These are phyloP conservation scores for Pulveroboletus sp. DNA, from an alignment of 768 basidiomycete species.

Conservation along the genomic window DNA sequence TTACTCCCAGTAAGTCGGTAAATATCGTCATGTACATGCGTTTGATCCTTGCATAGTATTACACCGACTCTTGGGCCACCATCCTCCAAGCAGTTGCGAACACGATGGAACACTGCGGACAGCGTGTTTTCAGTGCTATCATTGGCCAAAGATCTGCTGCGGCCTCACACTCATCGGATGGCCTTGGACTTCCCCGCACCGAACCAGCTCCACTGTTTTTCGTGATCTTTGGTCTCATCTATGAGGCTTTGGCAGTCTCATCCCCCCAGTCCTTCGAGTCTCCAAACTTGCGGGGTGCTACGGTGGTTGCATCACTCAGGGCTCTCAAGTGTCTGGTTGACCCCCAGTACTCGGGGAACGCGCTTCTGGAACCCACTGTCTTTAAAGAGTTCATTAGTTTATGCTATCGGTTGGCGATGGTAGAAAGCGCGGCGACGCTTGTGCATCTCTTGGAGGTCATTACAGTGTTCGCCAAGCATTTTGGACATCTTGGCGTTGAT, in stretches of 20 bases:
- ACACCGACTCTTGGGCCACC: conserved; percentile 74
- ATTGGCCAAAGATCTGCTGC: conserved; percentile 51
- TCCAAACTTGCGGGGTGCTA: conserved; percentile 40
- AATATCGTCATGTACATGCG: not conserved
- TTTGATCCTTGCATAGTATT: conserved; percentile 59
- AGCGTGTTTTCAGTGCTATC: conserved; percentile 74
- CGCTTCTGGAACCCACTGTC: conserved; percentile 74
- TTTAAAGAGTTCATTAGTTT: conserved; percentile 90
- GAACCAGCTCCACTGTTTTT: conserved; percentile 85
- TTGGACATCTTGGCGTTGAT: conserved; percentile 28
- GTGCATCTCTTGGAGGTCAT: conserved; percentile 70
- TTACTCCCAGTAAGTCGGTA: conserved; percentile 72
- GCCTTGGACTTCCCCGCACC: conserved; percentile 27
- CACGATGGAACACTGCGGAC: conserved; percentile 68
- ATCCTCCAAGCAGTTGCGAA: conserved; percentile 85
- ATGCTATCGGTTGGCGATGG: conserved; percentile 88
- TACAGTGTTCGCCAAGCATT: conserved; percentile 48
- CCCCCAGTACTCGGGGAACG: conserved; percentile 77
- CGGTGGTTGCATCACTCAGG: conserved; percentile 63
- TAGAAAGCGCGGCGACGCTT: conserved; percentile 72
- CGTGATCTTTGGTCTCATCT: conserved; percentile 90
- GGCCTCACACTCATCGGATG: conserved; percentile 18
- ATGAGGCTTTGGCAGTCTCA: conserved; percentile 74
- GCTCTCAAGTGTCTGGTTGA: conserved; percentile 79
- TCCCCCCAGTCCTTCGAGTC: conserved; percentile 54